Conservation (phyloP, 331 rosid genomes). For the Phaseolus coccineus region DNA sequence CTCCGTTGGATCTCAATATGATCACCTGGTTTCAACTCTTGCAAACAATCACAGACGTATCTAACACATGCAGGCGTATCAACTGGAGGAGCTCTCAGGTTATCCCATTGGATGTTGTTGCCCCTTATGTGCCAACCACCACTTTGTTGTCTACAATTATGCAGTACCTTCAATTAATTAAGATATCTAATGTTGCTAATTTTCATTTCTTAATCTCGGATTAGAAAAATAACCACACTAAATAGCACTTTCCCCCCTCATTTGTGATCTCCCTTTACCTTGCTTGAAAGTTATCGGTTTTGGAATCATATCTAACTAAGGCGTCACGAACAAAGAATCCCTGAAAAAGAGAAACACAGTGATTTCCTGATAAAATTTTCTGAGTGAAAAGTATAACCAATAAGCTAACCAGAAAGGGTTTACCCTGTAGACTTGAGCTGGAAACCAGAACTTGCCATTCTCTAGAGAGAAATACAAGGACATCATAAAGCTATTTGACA, state of each 20-base stretch:
- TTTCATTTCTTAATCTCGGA: too few relatives aligned
- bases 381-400: not conserved
- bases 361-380: not conserved
- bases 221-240: too few relatives aligned
- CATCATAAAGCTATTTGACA: conserved; percentile 49
- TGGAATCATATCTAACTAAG: conserved; percentile 56
- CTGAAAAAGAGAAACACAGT: conserved; percentile 45
- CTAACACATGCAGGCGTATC: conserved; percentile 51
- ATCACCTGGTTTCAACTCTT: conserved; percentile 63
- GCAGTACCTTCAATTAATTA: too few relatives aligned
- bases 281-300: conserved; percentile 63
- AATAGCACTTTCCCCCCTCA: not conserved
- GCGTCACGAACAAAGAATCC: conserved; percentile 54
- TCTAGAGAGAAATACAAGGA: conserved; percentile 66
- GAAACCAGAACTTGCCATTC: conserved; percentile 74
- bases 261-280: conserved; percentile 49
- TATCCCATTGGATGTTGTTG: conserved; percentile 58
- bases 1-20: conserved; percentile 47
- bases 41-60: conserved; percentile 59
- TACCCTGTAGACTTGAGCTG: conserved; percentile 78
- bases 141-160: conserved; percentile 47
- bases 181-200: too few relatives aligned
- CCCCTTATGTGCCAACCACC: conserved; percentile 51
- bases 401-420: not conserved
- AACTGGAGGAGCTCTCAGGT: conserved; percentile 56